Percentiles rank a stretch among this genome's conserved stretches.
Evolutionary conservation across 2,329 filamentous ascomycete genomes (phyloP).

Genomic region (Colletotrichum shisoi): DNA sequence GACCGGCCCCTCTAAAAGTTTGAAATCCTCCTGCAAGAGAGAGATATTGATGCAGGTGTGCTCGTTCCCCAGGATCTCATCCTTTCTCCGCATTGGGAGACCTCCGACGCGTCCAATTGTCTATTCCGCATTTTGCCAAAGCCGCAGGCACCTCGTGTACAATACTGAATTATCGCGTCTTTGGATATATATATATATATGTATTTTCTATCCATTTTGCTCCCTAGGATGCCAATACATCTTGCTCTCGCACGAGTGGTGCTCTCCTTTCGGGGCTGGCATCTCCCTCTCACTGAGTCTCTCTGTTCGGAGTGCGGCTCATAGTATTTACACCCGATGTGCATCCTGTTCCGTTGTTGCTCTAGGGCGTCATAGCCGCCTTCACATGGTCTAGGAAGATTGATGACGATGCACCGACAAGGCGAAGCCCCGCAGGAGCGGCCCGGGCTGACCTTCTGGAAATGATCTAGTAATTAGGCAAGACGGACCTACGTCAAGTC

Average conservation of each 20-base stretch:
- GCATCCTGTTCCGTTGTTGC: constrained; percentile 4
- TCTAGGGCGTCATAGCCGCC: constrained; percentile 2
- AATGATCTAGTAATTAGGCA: constrained; percentile 19
- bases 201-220: too few relatives aligned
- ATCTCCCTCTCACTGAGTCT: background rate
- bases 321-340: background rate
- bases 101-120: background rate
- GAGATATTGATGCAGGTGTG: constrained; percentile 11
- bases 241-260: background rate
- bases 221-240: background rate
- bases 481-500: constrained; percentile 2
- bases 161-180: background rate
- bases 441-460: constrained; percentile 26
- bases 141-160: background rate
- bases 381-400: background rate
- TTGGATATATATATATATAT: background rate
- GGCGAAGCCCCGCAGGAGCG: constrained; percentile 1
- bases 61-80: constrained; percentile 28
- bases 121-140: constrained; percentile 19
- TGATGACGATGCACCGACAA: background rate
- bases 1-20: background rate
- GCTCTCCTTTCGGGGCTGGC: background rate
- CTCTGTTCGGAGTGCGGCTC: background rate
- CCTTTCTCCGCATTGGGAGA: constrained; percentile 25
- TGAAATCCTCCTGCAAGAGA: constrained; percentile 9